Evolutionary conservation across 163 green algal species (phyloP).

Genomic region (Scenedesmus sp.): DNA sequence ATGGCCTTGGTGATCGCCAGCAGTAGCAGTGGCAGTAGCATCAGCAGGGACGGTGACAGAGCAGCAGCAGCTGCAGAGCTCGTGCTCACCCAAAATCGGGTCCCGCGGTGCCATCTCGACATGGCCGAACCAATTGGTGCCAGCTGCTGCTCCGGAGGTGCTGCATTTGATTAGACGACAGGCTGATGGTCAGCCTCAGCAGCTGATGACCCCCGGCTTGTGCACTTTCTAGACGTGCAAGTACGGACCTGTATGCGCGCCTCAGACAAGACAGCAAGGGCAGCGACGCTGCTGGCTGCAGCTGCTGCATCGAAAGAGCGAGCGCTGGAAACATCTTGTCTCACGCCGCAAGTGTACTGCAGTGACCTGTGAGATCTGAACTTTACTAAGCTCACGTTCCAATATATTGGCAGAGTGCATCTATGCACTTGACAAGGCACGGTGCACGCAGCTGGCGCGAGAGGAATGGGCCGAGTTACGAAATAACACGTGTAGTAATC

Average conservation of each 20-base stretch:
- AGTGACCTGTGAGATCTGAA: neutral
- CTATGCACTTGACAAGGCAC: neutral
- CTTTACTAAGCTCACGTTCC: neutral
- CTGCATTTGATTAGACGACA: neutral
- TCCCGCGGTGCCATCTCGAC: constrained; percentile 75
- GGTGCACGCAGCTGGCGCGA: neutral
- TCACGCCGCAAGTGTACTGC: constrained; percentile 7
- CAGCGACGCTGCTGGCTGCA: constrained; percentile 8
- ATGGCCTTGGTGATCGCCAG: neutral
- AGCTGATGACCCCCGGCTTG: neutral
- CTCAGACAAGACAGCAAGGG: neutral
- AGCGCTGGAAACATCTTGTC: constrained; percentile 10
- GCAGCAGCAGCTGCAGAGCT: neutral
- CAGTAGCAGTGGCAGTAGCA: neutral
- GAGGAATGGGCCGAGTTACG: neutral
- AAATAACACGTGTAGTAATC: constrained; percentile 4
- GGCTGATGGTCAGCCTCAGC: neutral
- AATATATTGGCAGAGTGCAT: neutral
- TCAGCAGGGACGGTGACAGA: neutral
- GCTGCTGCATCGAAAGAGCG: constrained; percentile 22
- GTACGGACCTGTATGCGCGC: neutral
- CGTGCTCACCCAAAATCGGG: constrained; percentile 80
- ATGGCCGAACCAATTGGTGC: constrained; percentile 48
- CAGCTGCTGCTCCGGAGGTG: constrained; percentile 4
- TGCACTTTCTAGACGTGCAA: neutral